Evolutionary conservation across 352 stramenopile species (phyloP), one percentile per base, ranked within the genome.

Genomic region (Nothophytophthora sp.): DNA sequence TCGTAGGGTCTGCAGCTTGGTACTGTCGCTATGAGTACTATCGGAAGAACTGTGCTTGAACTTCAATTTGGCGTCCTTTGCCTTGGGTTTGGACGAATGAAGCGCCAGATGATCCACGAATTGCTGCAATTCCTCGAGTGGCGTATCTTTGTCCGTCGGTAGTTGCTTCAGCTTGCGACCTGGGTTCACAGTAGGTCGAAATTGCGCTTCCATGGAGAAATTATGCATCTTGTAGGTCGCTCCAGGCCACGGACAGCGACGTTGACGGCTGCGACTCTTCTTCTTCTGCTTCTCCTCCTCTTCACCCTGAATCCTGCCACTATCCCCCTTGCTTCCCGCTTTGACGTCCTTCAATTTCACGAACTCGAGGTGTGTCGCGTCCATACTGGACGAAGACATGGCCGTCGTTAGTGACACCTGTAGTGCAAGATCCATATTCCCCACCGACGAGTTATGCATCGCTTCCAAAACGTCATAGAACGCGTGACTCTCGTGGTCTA

Each of bases 171-270:
- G 50, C 46, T 79, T 70, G 1, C 81, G 72, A 16, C 75, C 40
- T 0, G 71, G 70, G 12, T 86, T 86, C 22, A 85, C 65, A 10
- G 73, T 56, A 0, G 70, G 73, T 11, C 81, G 67, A 27, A 89
- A 87, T 23, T 81, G 59, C 11, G 80, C 76, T 20, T 76, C 52
- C 33, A 85, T 74, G 0, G 66, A 61, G 23, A 91, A 79, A 38
- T 89, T 84, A 43, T 82, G 70, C 73, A 91, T 91, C 38, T 75
- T 75, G 70, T 91, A 91, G 29, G 80, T 88, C 22, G 69, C 81
- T 40, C 80, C 80, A 4, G 73, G 65, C 77, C 77, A 91, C 12
- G 75, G 74, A 60, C 70, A 86, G 15, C 47, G 64, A 9, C 71
- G 58, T 22, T 67, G 63, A 33, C 35, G 53, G 29, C 59, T 73